Base-by-base conservation (phyloP, 2,329 filamentous ascomycete species). In the Colletotrichum sp. region DNA sequence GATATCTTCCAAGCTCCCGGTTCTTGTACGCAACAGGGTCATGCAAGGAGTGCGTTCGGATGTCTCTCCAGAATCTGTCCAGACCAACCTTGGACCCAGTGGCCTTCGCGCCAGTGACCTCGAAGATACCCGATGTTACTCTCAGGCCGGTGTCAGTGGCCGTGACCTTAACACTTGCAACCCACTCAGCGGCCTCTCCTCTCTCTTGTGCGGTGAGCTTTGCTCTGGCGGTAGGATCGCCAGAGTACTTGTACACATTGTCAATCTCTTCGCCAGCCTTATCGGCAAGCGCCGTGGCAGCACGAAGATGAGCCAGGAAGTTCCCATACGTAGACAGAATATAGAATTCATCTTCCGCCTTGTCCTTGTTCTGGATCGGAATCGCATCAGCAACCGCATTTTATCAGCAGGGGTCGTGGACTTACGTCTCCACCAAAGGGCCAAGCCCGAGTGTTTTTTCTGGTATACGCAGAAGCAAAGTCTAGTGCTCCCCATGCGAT, bases 21-120 rank as follows among this genome's bases (percentile, higher is more conserved):
- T 93, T 92, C 87, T 93, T 93, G 79, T 93, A 93, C 28, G 92
- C 90, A 32, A 94, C 91, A 1, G 92, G 92, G 81, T 94, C 92
- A 83, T 94, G 92, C 79, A 94, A 81, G 1, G 89, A 90, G 82
- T 94, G 92, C 6, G 92, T 93, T 7, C 92, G 83, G n/a, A 93
- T 84, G 79, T 94, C 92, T 62, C 92, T 86, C 91, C 91, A 94
- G 82, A 92, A 94, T 2, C 92, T 85, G 84, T 93, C 92, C 74
- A 94, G 82, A 0, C 91, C 91, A 1, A 92, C 88, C 78, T 89
- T 92, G 70, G 85, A 84, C 0, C 88, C 87, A 1, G 92, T 93
- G 0, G 91, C 87, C 76, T 89, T 88, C 0, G 91, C 87, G 0
- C 90, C 92, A 0, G 92, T 92, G 7, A 93, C 90, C 80, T 94